These are phyloP conservation scores for Podosphaera fusca DNA, from an alignment of 2,329 filamentous ascomycete genomes.

Conservation along the genomic window DNA sequence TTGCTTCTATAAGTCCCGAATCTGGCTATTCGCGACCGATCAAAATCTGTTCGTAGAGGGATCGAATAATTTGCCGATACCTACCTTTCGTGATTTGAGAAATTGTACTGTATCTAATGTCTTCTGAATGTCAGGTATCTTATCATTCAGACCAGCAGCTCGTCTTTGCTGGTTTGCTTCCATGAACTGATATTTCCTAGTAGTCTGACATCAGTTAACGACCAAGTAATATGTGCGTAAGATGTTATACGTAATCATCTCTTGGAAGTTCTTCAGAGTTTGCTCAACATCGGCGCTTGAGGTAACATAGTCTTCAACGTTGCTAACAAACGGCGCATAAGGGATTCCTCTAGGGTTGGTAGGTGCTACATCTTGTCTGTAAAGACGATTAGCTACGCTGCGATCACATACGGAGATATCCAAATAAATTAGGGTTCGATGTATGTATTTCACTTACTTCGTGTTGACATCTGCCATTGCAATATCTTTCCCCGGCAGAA, in stretches of 20 bases:
- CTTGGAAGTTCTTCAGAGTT: conserved; percentile 64
- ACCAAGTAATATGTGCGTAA: neutral
- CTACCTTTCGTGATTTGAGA: conserved; percentile 50
- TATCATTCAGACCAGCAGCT: conserved; percentile 62
- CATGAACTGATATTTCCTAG: conserved; percentile 98
- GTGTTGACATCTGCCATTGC: too few species aligned
- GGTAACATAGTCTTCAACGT: conserved; percentile 69
- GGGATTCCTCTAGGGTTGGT: conserved; percentile 71
- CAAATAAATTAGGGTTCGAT: too few species aligned
- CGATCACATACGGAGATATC: too few species aligned
- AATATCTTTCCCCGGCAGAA: too few species aligned
- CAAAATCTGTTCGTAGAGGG: conserved; percentile 4
- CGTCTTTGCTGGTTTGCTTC: conserved; percentile 77
- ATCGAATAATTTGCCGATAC: conserved; percentile 3
- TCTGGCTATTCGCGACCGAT: conserved; percentile 11
- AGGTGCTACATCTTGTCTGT: conserved; percentile 26
- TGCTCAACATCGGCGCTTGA: conserved; percentile 57
- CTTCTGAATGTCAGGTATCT: conserved; percentile 93
- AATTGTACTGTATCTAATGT: conserved; percentile 82
- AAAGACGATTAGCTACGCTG: too few species aligned
- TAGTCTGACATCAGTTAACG: conserved; percentile 13
- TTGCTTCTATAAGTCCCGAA: conserved; percentile 60
- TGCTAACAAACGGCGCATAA: conserved; percentile 65
- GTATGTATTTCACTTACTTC: too few species aligned
- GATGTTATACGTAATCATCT: conserved; percentile 60